Evolutionary conservation across 306 rosid genomes (phyloP).

Genomic region (Acacia crassicarpa): DNA sequence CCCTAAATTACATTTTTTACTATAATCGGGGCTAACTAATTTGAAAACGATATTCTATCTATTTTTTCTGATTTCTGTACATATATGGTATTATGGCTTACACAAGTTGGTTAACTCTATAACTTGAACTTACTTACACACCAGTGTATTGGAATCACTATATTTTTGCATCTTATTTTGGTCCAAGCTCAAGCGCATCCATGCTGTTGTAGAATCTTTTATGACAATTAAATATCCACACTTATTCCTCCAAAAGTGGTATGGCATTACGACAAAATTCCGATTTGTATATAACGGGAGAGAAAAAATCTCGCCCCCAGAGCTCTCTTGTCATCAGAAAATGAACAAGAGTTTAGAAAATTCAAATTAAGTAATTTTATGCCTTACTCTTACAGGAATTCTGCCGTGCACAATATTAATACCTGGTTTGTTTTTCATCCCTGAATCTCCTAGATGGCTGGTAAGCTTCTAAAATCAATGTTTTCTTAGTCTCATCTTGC

Average conservation of each 20-base stretch:
- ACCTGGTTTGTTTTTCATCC: slow-evolving; percentile 94
- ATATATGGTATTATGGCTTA: neutral
- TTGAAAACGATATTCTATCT: neutral
- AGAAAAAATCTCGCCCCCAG: neutral
- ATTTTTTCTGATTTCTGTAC: neutral
- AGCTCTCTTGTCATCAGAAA: neutral
- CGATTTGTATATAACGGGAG: neutral
- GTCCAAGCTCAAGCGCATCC: slow-evolving; percentile 2
- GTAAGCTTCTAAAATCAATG: slow-evolving; percentile 45
- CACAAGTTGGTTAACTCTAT: neutral
- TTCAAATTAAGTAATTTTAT: slow-evolving; percentile 3
- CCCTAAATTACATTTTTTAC: neutral
- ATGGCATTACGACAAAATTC: slow-evolving; percentile 3
- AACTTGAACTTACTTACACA: neutral
- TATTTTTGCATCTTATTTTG: neutral
- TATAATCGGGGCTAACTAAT: neutral
- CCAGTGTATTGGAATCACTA: neutral
- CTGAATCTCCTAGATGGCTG: slow-evolving; percentile 99
- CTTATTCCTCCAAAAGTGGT: neutral
- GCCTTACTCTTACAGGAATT: slow-evolving; percentile 55
- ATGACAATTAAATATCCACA: neutral
- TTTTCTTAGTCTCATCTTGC: slow-evolving; percentile 19
- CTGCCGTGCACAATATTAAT: slow-evolving; percentile 86
- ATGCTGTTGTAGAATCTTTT: neutral
- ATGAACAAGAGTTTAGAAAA: neutral